Conservation (phyloP, 805 yeast genomes). For the Metschnikowia lochheadii region DNA sequence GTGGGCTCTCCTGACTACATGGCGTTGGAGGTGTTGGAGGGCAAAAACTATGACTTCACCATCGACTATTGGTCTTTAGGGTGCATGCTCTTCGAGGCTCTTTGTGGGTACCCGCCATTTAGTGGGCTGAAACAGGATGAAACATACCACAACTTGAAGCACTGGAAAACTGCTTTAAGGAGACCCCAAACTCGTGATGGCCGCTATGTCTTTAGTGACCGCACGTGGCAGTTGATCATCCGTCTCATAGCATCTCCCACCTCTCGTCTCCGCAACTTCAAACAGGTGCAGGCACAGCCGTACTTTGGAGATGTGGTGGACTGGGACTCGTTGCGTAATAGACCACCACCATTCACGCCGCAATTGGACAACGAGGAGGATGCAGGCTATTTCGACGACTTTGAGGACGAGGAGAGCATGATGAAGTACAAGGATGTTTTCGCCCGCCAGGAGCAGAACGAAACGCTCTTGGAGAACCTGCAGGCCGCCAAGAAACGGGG, state of each 20-base stretch:
- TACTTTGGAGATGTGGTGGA: constrained; percentile 77
- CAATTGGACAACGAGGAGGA: constrained; percentile 95
- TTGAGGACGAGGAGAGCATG: constrained; percentile 94
- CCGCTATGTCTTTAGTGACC: constrained; percentile 85
- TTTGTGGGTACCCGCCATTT: constrained; percentile 96
- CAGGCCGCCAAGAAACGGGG: constrained; percentile 46
- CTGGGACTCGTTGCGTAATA: constrained; percentile 64
- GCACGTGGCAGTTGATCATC: constrained; percentile 89
- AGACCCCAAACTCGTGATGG: constrained; percentile 93
- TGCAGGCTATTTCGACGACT: constrained; percentile 98
- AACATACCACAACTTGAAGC: constrained; percentile 86
- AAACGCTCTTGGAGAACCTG: constrained; percentile 58
- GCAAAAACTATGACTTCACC: constrained; percentile 88
- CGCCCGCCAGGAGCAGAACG: constrained; percentile 84
- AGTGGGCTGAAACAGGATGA: constrained; percentile 92
- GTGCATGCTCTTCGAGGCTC: constrained; percentile 92
- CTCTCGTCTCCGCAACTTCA: constrained; percentile 69
- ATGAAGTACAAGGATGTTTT: constrained; percentile 95
- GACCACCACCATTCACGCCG: constrained; percentile 93
- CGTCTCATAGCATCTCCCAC: constrained; percentile 77
- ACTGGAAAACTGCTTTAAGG: constrained; percentile 84
- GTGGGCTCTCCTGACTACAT: constrained; percentile 99
- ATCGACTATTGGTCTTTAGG: constrained; percentile 99
- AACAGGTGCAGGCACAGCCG: constrained; percentile 72
- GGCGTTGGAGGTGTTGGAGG: constrained; percentile 97